Evolutionary conservation across 2,329 filamentous ascomycete genomes (phyloP), one percentile per base, ranked within the genome.

Genomic region (Tolypocladium tundrense): DNA sequence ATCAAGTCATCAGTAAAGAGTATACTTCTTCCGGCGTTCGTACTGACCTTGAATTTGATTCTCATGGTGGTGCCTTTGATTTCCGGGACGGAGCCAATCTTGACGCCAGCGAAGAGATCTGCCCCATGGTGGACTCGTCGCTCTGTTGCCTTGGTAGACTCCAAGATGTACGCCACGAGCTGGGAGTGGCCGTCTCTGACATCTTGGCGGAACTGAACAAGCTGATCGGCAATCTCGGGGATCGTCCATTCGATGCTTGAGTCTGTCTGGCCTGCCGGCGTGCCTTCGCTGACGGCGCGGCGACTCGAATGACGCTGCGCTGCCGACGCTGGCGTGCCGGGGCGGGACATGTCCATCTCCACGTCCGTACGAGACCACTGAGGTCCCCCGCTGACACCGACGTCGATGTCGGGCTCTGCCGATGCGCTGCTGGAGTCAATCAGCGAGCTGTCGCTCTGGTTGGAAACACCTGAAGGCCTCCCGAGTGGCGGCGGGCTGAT

Each of bases 31-130:
- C 14, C 9, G 9, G 11, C n/a, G 4, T 13, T 11, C 19, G 10
- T 7, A 13, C 70, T 60, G 62, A 79, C 77, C 75, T 83, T 84
- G 57, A 77, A 74, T 62, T 77, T 80, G 45, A 82, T 72, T 61
- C 72, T 76, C 69, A 83, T 77, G 3, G 73, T 74, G 24, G 72
- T 71, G 6, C 66, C 68, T 54, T 68, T 70, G 21, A 69, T 63
- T n/a, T 73, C 70, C 3, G 72, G 66, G 0, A 69, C 67, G 1
- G 74, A 68, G 3, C 70, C 65, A 24, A 67, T 67, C 19, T 69
- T 72, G 60, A 83, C 67, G 50, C 70, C 69, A 3, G 76, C 75
- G 63, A 84, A 82, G 60, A 76, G 73, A 58, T 82, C 79, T 10
- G 69, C 66, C 51, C 76, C 75, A 55, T 73, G 73, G 31, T 72